phyloP scores from a whole-genome alignment of 2,329 filamentous ascomycete species.

The Cladosporium colombiae region DNA sequence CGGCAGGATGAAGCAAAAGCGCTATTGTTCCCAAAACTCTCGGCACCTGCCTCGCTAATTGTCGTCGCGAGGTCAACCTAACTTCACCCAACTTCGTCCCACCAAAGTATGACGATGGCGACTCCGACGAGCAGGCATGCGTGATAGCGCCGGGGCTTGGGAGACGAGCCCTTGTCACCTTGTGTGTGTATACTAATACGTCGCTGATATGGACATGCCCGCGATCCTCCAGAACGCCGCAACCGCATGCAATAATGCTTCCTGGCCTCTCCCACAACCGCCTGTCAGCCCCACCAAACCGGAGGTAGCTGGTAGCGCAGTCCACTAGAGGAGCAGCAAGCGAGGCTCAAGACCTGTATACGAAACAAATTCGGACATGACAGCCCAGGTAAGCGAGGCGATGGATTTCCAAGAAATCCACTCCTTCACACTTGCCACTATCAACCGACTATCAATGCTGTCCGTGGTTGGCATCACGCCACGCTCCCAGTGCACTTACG shows the following conservation, averaged over 20 bases:
- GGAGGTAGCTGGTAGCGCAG: not conserved
- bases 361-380: not conserved
- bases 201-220: not conserved
- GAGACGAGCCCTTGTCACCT: not conserved
- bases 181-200: not conserved
- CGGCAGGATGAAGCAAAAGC: not conserved
- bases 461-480: conserved; percentile 1
- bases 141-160: not conserved
- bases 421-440: not conserved
- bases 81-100: not conserved
- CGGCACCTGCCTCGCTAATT: not conserved
- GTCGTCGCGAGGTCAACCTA: not conserved
- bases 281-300: not conserved
- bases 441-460: not conserved
- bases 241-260: not conserved
- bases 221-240: not conserved
- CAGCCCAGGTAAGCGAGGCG: conserved; percentile 4
- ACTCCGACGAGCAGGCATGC: not conserved
- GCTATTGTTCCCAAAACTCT: not conserved
- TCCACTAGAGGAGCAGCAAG: not conserved
- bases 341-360: not conserved
- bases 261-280: not conserved
- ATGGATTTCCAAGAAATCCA: not conserved
- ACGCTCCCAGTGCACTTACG: not conserved
- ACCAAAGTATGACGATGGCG: not conserved